These are phyloP conservation scores for Suillus plorans DNA, from an alignment of 768 basidiomycete species.

Conservation along the genomic window DNA sequence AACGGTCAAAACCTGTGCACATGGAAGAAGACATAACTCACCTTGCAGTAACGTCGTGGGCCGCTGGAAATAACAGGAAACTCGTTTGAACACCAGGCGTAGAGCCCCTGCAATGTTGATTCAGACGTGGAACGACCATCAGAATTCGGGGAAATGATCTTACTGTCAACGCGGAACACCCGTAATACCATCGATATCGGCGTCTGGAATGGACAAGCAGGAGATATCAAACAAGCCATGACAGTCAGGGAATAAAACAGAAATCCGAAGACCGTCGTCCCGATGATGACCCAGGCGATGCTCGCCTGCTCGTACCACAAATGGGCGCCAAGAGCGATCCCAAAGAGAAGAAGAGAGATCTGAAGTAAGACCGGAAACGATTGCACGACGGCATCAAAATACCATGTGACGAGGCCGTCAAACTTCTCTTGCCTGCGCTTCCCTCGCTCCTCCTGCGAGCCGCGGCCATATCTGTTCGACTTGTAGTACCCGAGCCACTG, in stretches of 20 bases:
- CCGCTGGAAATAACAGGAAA: background rate
- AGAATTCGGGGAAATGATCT: too few species aligned
- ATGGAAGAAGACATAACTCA: background rate
- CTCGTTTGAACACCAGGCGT: background rate
- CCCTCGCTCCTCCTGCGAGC: constrained; percentile 11
- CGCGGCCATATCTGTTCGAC: background rate
- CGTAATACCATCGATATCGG: background rate
- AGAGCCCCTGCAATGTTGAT: background rate
- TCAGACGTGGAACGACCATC: background rate
- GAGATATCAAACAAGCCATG: constrained; percentile 1
- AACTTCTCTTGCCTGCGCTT: constrained; percentile 9
- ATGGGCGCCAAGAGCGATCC: constrained; percentile 6
- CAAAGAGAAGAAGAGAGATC: constrained; percentile 14
- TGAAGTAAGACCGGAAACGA: constrained; percentile 14
- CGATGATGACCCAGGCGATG: constrained; percentile 2
- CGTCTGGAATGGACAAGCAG: constrained; percentile 7
- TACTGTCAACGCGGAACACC: background rate
- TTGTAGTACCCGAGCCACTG: constrained; percentile 14
- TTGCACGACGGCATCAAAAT: constrained; percentile 11
- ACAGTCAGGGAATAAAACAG: constrained; percentile 5
- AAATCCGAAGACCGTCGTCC: background rate
- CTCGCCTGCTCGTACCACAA: background rate
- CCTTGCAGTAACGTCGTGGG: background rate
- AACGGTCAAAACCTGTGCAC: too few species aligned
- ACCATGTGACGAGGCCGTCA: constrained; percentile 13